Conservation (phyloP, 1,284 basidiomycete species). For the Calocybe gambosa region DNA sequence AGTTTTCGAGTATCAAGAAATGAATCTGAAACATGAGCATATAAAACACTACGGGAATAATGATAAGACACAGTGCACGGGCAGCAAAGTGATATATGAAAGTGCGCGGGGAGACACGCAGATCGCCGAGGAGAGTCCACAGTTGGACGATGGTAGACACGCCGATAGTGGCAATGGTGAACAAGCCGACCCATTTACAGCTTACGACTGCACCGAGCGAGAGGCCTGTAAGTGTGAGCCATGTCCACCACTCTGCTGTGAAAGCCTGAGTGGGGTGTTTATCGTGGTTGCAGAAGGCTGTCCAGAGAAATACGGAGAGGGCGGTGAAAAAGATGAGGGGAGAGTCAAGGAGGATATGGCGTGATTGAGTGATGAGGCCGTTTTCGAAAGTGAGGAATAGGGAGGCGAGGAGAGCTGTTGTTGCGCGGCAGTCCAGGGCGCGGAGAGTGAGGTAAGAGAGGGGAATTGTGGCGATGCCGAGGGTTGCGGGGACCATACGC, state of each 20-base stretch:
- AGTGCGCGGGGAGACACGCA: conserved; percentile 69
- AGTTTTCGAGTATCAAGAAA: conserved; percentile 82
- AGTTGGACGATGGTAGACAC: conserved; percentile 82
- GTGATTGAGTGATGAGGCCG: conserved; percentile 90
- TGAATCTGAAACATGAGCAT: conserved; percentile 96
- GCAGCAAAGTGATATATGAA: conserved; percentile 87
- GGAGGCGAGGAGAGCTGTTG: conserved; percentile 85
- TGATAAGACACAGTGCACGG: conserved; percentile 84
- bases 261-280: conserved; percentile 62
- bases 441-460: conserved; percentile 93
- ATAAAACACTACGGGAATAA: conserved; percentile 83
- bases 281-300: conserved; percentile 89
- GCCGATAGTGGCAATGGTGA: conserved; percentile 96
- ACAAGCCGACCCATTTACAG: conserved; percentile 98
- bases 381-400: conserved; percentile 97
- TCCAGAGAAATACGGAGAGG: conserved; percentile 83
- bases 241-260: conserved; percentile 86
- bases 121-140: conserved; percentile 88
- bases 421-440: conserved; percentile 83
- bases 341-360: conserved; percentile 95
- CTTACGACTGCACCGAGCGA: conserved; percentile 88
- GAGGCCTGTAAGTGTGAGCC: conserved; percentile 85
- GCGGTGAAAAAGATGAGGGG: conserved; percentile 98
- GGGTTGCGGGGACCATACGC: conserved; percentile 86
- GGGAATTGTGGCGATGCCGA: conserved; percentile 88